Evolutionary conservation across 306 rosid genomes (phyloP).

Genomic region (Fragaria ananassa): DNA sequence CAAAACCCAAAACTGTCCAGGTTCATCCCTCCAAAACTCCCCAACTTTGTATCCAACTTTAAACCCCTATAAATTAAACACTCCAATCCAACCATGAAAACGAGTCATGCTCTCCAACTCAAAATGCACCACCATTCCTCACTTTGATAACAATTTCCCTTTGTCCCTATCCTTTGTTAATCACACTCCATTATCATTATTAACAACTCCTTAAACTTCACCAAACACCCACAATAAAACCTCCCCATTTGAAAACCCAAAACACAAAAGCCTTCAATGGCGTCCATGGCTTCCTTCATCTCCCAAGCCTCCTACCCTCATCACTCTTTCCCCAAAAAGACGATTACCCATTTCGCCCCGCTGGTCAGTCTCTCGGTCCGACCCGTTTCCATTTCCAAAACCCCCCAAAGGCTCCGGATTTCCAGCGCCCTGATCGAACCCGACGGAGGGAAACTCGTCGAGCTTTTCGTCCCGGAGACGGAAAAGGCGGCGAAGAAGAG

Average conservation of each 20-base stretch:
- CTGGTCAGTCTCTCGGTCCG: slow-evolving; percentile 28
- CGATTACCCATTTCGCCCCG: slow-evolving; percentile 47
- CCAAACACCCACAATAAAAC: neutral
- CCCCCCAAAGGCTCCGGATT: slow-evolving; percentile 42
- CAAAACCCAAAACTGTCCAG: slow-evolving; percentile 29
- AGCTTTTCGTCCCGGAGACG: slow-evolving; percentile 63
- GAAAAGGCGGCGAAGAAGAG: slow-evolving; percentile 46
- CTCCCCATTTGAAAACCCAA: neutral
- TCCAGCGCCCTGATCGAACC: slow-evolving; percentile 82
- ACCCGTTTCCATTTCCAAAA: slow-evolving; percentile 1
- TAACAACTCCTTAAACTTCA: neutral
- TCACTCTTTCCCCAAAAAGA: slow-evolving; percentile 35
- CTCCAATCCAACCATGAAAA: neutral
- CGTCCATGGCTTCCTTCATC: slow-evolving; percentile 78
- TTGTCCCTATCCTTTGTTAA: neutral
- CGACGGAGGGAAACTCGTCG: slow-evolving; percentile 82
- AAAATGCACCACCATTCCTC: slow-evolving; percentile 13
- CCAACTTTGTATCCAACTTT: neutral
- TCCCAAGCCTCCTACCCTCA: slow-evolving; percentile 41
- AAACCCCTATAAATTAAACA: neutral
- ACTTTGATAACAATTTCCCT: slow-evolving; percentile 11
- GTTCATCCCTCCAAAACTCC: slow-evolving; percentile 28
- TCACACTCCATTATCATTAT: neutral
- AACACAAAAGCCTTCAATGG: slow-evolving; percentile 48
- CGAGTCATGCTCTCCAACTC: slow-evolving; percentile 15